A percentile compares a stretch with the other conserved stretches of the same genome.
phyloP scores from a whole-genome alignment of 2,329 filamentous ascomycete species.

The Claviceps paspali region DNA sequence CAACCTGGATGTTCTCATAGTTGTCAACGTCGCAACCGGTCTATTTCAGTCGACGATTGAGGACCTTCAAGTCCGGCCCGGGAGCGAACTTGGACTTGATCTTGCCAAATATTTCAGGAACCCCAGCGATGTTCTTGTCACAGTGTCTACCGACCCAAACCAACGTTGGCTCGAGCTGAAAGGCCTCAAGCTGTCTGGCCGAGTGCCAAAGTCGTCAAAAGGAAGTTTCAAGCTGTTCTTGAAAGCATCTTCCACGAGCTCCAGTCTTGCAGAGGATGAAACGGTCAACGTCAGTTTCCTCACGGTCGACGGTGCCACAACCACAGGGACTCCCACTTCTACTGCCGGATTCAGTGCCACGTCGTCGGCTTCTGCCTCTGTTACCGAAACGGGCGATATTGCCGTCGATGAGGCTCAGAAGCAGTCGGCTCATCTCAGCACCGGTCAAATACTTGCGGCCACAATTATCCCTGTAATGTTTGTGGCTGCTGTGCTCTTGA shows the following conservation, averaged over 20 bases:
- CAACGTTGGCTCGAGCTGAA: conserved; percentile 29
- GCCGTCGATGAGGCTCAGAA: conserved; percentile 6
- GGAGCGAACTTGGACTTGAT: conserved; percentile 26
- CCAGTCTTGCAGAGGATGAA: conserved; percentile 21
- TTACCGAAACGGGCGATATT: conserved; percentile 10
- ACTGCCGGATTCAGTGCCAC: conserved; percentile 12
- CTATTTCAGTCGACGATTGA: conserved; percentile 27
- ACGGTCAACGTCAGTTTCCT: conserved; percentile 22
- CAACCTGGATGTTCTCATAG: conserved; percentile 38
- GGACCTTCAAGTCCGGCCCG: conserved; percentile 24
- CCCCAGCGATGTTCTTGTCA: conserved; percentile 22
- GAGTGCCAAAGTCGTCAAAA: conserved; percentile 20
- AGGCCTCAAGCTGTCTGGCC: conserved; percentile 24
- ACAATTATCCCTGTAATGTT: conserved; percentile 28
- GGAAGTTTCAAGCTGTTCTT: conserved; percentile 18
- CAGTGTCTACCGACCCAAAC: conserved; percentile 20
- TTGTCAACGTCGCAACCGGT: conserved; percentile 19
- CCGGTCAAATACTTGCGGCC: conserved; percentile 24
- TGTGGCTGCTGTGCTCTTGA: conserved; percentile 17
- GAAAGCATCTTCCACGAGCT: conserved; percentile 18
- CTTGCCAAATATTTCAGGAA: conserved; percentile 26
- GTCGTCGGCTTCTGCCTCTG: too few relatives aligned
- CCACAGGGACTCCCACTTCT: conserved; percentile 10
- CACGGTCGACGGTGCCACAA: conserved; percentile 12
- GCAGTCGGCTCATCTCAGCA: conserved; percentile 13